These are phyloP conservation scores for Boletus subcaerulescens DNA, from an alignment of 768 basidiomycete species.

Conservation along the genomic window DNA sequence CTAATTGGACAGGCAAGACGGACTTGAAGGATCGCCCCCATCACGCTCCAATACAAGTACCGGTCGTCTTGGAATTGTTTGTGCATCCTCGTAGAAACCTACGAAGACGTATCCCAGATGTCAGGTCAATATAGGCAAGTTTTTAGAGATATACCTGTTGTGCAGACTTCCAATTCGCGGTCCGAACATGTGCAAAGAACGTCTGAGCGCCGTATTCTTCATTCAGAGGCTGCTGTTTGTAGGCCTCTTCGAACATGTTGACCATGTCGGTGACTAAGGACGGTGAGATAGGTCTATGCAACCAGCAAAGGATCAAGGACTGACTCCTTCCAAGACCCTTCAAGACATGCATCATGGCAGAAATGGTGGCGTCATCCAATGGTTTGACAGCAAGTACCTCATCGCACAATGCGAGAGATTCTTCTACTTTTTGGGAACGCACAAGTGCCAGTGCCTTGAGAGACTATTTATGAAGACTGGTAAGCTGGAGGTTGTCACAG, in stretches of 20 bases:
- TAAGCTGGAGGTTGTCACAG: neutral
- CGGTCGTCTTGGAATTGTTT: constrained; percentile 82
- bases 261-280: constrained; percentile 70
- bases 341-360: constrained; percentile 81
- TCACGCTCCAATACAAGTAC: constrained; percentile 81
- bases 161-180: constrained; percentile 80
- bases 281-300: neutral
- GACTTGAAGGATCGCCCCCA: constrained; percentile 79
- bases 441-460: constrained; percentile 83
- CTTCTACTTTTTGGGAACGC: constrained; percentile 83
- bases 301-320: constrained; percentile 12
- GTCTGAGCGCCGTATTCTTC: constrained; percentile 83
- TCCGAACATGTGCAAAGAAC: constrained; percentile 81
- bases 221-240: constrained; percentile 73
- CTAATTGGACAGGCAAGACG: neutral
- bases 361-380: constrained; percentile 68
- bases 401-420: constrained; percentile 73
- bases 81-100: constrained; percentile 80
- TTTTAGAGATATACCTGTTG: constrained; percentile 56
- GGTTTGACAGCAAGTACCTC: constrained; percentile 74
- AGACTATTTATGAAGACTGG: constrained; percentile 45
- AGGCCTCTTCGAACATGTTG: constrained; percentile 83
- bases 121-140: constrained; percentile 1
- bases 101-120: neutral
- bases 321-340: constrained; percentile 70